Base-by-base conservation (phyloP, 2,329 filamentous ascomycete genomes). In the Ceratocystis smalleyi region DNA sequence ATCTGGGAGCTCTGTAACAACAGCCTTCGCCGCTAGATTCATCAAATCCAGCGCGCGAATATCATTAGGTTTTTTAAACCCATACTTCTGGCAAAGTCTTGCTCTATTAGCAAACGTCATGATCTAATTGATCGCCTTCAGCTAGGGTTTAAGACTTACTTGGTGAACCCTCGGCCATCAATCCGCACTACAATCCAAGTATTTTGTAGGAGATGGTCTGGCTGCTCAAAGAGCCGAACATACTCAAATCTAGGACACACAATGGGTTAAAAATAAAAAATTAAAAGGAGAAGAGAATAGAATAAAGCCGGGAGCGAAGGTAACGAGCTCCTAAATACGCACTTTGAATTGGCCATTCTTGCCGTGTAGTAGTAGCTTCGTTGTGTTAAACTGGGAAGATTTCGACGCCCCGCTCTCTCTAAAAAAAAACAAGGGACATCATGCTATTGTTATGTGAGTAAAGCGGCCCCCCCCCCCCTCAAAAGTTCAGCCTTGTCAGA, bases 141-240 rank as follows among this genome's bases (percentile, higher is more conserved):
- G 4, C 27, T 30, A 40, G 45, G 61, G 65, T 64, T 64, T 62
- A n/a, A 5, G 43, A 40, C 74, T 72, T 77, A 95, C 90, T 95
- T 96, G 71, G 91, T 94, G 75, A 99, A 99, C 19, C 91, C 91
- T 68, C 92, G 82, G 27, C 94, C 94, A 75, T 99, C 94, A 71
- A 99, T 86, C 67, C 94, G 86, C 64, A 99, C 85, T 22, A 97
- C 90, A 65, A 97, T 87, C 91, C 91, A 99, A 30, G 92, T 97
- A 72, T 95, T 95, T 63, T 86, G 89, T 24, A 97, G 80, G 49
- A 99, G 77, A 59, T 76, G 75, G 72, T 96, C 91, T 5, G 85
- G 77, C 71, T 88, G 88, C 79, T 99, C 94, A 71, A 97, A 97
- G 59, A 78, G 76, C 73, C 89, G 89, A 68, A 97, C 92, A 75